A percentile compares a stretch with the other conserved stretches of the same genome.
phyloP scores from a whole-genome alignment of 2,329 filamentous ascomycete species.

The Periconia macrospinosa region DNA sequence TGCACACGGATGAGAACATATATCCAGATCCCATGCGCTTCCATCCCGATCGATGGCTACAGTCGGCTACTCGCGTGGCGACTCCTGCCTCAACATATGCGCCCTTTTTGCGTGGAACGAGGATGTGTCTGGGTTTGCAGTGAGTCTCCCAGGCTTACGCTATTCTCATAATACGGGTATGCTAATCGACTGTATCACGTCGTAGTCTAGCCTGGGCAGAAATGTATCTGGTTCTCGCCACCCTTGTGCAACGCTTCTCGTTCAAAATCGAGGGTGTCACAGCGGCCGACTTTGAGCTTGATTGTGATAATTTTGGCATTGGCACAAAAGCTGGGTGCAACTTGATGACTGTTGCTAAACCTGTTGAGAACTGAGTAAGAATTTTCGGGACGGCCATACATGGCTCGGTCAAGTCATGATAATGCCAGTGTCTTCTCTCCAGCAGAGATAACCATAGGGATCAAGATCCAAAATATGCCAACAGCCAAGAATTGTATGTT shows the following conservation, averaged over 20 bases:
- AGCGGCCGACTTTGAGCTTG: constrained; percentile 8
- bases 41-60: constrained; percentile 32
- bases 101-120: constrained; percentile 11
- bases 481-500: too few relatives aligned
- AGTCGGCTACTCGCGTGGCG: background rate
- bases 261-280: constrained; percentile 7
- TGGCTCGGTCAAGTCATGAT: too few relatives aligned
- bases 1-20: constrained; percentile 28
- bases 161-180: too few relatives aligned
- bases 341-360: too few relatives aligned
- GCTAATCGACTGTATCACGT: too few relatives aligned
- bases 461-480: too few relatives aligned
- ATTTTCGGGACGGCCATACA: too few relatives aligned
- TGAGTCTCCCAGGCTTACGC: constrained; percentile 2
- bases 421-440: too few relatives aligned
- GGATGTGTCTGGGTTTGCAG: constrained; percentile 14
- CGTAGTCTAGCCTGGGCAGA: constrained; percentile 14
- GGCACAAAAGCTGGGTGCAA: constrained; percentile 11
- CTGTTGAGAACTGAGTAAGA: too few relatives aligned
- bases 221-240: constrained; percentile 10
- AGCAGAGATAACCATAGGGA: too few relatives aligned
- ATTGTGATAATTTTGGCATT: constrained; percentile 12
- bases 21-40: constrained; percentile 23
- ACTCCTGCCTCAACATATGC: constrained; percentile 6
- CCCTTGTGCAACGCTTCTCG: constrained; percentile 5